Conservation (phyloP, 208 protist species). For the Naegleria fowleri region DNA sequence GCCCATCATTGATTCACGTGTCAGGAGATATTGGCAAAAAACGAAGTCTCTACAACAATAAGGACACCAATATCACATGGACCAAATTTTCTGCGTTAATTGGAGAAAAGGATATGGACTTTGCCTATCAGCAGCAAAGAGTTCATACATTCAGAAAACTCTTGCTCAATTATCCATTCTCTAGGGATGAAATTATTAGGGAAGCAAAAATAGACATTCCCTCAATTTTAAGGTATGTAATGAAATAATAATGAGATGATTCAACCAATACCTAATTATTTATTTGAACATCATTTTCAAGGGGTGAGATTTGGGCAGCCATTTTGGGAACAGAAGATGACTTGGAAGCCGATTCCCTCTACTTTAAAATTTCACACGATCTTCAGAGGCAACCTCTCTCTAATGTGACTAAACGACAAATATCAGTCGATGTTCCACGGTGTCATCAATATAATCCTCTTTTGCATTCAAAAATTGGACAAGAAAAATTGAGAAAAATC, state of each 20-base stretch:
- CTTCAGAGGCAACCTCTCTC: background rate
- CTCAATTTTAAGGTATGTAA: background rate
- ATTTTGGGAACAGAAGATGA: background rate
- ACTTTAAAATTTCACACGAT: background rate
- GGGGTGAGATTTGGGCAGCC: conserved; percentile 11
- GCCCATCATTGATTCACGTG: background rate
- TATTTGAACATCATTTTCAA: background rate
- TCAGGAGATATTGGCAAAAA: background rate
- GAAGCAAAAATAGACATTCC: background rate
- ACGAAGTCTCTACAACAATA: background rate
- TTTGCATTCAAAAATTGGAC: conserved; percentile 60
- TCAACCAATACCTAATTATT: background rate
- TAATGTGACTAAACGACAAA: conserved; percentile 53
- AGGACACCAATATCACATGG: background rate
- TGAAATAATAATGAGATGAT: background rate
- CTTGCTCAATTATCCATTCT: background rate
- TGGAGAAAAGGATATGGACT: background rate
- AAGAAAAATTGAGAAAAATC: conserved; percentile 60
- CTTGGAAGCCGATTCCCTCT: background rate
- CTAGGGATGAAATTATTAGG: background rate
- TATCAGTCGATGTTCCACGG: conserved; percentile 82
- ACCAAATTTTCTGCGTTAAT: background rate
- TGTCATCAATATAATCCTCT: conserved; percentile 86
- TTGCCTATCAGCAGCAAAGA: background rate
- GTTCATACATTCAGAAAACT: background rate